These are phyloP conservation scores for Ceratocystiopsis minuta DNA, from an alignment of 2,329 filamentous ascomycete genomes.

Conservation along the genomic window DNA sequence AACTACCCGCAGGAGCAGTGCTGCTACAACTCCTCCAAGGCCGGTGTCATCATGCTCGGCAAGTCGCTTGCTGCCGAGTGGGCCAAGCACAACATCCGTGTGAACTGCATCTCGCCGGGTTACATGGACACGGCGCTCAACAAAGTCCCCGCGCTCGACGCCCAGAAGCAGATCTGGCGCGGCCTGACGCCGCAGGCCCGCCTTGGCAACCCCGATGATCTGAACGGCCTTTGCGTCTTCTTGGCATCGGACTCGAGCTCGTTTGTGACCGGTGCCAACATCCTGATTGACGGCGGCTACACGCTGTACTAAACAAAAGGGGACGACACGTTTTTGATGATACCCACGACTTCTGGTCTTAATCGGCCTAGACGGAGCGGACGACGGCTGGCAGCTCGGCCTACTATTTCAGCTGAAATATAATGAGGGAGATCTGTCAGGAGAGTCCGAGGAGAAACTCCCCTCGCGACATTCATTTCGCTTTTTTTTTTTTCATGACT, in stretches of 20 bases:
- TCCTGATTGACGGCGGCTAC: conserved; percentile 54
- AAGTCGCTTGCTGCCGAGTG: conserved; percentile 72
- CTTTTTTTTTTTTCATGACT: background rate
- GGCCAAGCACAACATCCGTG: conserved; percentile 63
- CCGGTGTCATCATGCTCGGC: conserved; percentile 58
- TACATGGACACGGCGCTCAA: conserved; percentile 79
- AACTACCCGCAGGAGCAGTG: conserved; percentile 75
- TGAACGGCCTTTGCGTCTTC: conserved; percentile 63
- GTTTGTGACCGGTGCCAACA: conserved; percentile 65
- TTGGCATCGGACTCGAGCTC: conserved; percentile 52
- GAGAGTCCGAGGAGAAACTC: too few relatives aligned
- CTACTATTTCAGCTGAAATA: background rate
- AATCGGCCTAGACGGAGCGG: background rate
- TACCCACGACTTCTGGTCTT: conserved; percentile 1
- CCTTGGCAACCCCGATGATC: conserved; percentile 54
- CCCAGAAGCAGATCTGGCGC: conserved; percentile 69
- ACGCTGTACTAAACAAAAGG: conserved; percentile 27
- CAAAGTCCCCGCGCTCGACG: conserved; percentile 58
- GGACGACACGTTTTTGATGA: conserved; percentile 4
- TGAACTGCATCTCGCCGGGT: conserved; percentile 70
- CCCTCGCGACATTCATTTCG: too few relatives aligned
- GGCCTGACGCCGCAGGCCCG: conserved; percentile 55
- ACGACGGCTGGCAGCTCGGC: background rate
- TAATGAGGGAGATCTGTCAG: background rate
- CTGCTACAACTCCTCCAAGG: conserved; percentile 74